phyloP scores from a whole-genome alignment of 768 basidiomycete species.

The Pluteus cervinus region DNA sequence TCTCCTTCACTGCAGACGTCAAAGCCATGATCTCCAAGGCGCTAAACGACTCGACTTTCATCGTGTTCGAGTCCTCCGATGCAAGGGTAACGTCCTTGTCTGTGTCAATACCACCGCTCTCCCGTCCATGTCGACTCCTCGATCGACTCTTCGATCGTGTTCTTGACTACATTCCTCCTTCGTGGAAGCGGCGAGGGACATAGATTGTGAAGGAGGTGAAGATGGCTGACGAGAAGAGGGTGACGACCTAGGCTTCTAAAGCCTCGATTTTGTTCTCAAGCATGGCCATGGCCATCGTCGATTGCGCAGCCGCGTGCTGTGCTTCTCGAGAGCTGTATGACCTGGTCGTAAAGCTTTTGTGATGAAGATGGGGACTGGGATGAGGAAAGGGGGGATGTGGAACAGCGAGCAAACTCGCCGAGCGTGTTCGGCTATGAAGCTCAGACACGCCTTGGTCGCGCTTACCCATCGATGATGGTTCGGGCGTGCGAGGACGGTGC shows the following conservation, averaged over 20 bases:
- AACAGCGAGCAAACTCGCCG: slow-evolving; percentile 12
- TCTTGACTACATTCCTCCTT: too few relatives aligned
- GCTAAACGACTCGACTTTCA: too few relatives aligned
- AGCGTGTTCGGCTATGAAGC: slow-evolving; percentile 10
- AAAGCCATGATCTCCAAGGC: slow-evolving; percentile 33
- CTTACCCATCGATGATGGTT: slow-evolving; percentile 80
- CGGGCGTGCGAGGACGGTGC: slow-evolving; percentile 82
- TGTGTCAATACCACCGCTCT: slow-evolving; percentile 14
- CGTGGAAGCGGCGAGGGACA: background rate
- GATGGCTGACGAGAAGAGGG: slow-evolving; percentile 6
- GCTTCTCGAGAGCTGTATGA: slow-evolving; percentile 64
- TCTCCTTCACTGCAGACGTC: slow-evolving; percentile 63
- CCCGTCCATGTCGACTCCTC: slow-evolving; percentile 13
- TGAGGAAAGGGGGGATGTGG: background rate
- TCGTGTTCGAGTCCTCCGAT: slow-evolving; percentile 18
- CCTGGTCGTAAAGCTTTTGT: slow-evolving; percentile 46
- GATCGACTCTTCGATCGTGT: too few relatives aligned
- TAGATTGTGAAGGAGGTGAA: background rate
- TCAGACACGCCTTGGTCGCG: slow-evolving; percentile 16
- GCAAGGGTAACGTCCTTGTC: slow-evolving; percentile 18
- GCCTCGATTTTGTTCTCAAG: slow-evolving; percentile 63
- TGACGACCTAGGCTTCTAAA: slow-evolving; percentile 47
- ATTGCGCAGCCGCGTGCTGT: slow-evolving; percentile 73
- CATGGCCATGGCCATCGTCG: slow-evolving; percentile 59
- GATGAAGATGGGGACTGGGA: slow-evolving; percentile 16